These are phyloP conservation scores for Casuarina cunninghamiana DNA, from an alignment of 306 rosid species.

Conservation along the genomic window DNA sequence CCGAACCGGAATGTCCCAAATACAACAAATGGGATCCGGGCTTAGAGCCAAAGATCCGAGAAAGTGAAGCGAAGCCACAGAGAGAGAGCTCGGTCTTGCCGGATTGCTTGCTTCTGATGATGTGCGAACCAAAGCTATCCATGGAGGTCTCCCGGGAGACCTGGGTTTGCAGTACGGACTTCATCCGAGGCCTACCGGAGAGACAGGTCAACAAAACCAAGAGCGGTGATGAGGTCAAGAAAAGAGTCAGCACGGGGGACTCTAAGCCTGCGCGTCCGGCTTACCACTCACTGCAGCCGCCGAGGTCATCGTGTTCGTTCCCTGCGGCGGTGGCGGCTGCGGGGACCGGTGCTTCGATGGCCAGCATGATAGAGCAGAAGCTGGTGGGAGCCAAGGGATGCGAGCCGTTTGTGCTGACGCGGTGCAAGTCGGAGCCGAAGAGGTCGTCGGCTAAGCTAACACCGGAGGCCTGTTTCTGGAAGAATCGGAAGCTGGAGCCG, in stretches of 20 bases:
- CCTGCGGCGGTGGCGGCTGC: slow-evolving; percentile 37
- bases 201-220: slow-evolving; percentile 39
- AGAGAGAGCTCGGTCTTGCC: slow-evolving; percentile 46
- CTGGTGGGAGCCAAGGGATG: slow-evolving; percentile 58
- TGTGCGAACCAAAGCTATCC: slow-evolving; percentile 96
- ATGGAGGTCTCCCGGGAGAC: slow-evolving; percentile 98
- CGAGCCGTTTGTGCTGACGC: slow-evolving; percentile 83
- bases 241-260: slow-evolving; percentile 29
- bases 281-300: slow-evolving; percentile 54
- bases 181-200: slow-evolving; percentile 72
- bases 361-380: slow-evolving; percentile 75
- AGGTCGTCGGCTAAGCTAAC: slow-evolving; percentile 62
- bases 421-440: slow-evolving; percentile 98
- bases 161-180: slow-evolving; percentile 90
- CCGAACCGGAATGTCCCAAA: slow-evolving; percentile 25
- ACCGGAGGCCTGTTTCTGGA: slow-evolving; percentile 85
- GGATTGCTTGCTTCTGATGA: slow-evolving; percentile 88
- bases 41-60: slow-evolving; percentile 35
- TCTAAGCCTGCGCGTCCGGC: slow-evolving; percentile 23
- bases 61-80: slow-evolving; percentile 23
- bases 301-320: slow-evolving; percentile 74
- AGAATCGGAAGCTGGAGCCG: slow-evolving; percentile 69
- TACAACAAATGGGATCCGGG: slow-evolving; percentile 6
- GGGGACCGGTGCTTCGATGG: slow-evolving; percentile 53
- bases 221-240: slow-evolving; percentile 34